These are phyloP conservation scores for Stipa capillata DNA, from an alignment of 176 grass and related monocot genomes.

Conservation along the genomic window DNA sequence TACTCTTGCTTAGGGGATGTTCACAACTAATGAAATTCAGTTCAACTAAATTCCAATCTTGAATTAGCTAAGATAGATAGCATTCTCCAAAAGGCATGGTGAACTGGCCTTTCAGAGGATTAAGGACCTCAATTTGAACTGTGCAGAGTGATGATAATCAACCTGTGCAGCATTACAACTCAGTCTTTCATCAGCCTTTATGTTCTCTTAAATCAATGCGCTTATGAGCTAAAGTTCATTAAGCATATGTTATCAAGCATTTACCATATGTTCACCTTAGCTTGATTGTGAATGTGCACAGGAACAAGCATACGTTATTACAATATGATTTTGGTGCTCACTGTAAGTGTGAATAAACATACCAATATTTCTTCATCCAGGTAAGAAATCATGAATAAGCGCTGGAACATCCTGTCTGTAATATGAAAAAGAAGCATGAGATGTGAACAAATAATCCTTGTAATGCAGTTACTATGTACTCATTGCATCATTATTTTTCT, in stretches of 20 bases:
- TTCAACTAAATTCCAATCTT: too few species aligned
- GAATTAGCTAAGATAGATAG: too few species aligned
- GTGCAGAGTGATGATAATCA: not conserved
- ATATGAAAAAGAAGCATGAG: not conserved
- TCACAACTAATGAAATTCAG: too few species aligned
- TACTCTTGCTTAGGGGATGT: too few species aligned
- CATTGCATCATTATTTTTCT: too few species aligned
- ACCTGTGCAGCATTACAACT: not conserved
- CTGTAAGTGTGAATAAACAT: constrained; percentile 24
- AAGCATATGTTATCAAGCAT: too few species aligned
- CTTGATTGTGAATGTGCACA: not conserved
- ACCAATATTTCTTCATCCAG: constrained; percentile 99
- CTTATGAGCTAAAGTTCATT: not conserved
- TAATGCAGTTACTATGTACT: not conserved
- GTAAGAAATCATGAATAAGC: constrained; percentile 97
- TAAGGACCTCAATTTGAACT: not conserved
- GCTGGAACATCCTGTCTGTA: constrained; percentile 61
- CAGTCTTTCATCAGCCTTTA: not conserved
- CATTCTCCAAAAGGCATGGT: not conserved
- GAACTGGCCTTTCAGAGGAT: not conserved
- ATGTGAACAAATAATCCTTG: not conserved
- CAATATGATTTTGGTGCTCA: not conserved
- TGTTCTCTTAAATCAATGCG: not conserved
- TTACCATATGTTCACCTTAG: not conserved
- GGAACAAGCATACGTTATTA: not conserved